These are phyloP conservation scores for Ophiostoma ips DNA, from an alignment of 2,329 filamentous ascomycete species.

Conservation along the genomic window DNA sequence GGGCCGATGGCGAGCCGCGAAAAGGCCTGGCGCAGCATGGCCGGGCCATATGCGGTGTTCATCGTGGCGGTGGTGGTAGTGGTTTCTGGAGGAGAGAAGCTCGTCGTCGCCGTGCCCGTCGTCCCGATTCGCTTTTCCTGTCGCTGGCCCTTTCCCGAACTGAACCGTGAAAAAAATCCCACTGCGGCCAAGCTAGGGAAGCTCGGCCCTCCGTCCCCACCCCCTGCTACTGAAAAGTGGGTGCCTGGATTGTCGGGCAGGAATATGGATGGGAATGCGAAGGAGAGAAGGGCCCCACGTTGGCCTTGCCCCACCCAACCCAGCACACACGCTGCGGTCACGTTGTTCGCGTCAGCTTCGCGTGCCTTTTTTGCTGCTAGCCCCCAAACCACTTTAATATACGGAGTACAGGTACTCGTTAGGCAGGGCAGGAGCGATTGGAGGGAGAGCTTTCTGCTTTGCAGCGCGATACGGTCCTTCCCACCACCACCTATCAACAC, in stretches of 20 bases:
- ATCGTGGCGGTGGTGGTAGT: neutral
- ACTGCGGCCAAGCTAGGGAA: slow-evolving; percentile 1
- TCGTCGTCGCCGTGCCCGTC: neutral
- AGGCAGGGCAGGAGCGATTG: neutral
- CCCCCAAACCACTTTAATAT: neutral
- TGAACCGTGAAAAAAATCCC: slow-evolving; percentile 1
- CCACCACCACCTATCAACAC: neutral
- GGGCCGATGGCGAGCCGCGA: slow-evolving; percentile 30
- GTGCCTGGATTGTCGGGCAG: neutral
- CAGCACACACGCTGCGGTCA: slow-evolving; percentile 18
- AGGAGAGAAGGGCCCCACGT: too few species aligned
- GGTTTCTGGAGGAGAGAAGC: too few species aligned
- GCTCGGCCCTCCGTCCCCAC: too few species aligned
- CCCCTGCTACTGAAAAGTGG: neutral
- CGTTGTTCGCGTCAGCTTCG: slow-evolving; percentile 32
- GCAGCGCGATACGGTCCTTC: neutral
- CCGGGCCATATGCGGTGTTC: slow-evolving; percentile 21
- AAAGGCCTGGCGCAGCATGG: slow-evolving; percentile 35
- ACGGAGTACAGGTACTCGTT: neutral
- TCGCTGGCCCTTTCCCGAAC: neutral
- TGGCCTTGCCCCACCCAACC: neutral
- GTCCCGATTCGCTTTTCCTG: too few species aligned
- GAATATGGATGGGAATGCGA: neutral
- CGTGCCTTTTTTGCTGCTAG: slow-evolving; percentile 15
- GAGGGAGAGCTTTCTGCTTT: neutral